Base-by-base conservation (phyloP, 495 filamentous ascomycete genomes). In the Penicillium arizonense region DNA sequence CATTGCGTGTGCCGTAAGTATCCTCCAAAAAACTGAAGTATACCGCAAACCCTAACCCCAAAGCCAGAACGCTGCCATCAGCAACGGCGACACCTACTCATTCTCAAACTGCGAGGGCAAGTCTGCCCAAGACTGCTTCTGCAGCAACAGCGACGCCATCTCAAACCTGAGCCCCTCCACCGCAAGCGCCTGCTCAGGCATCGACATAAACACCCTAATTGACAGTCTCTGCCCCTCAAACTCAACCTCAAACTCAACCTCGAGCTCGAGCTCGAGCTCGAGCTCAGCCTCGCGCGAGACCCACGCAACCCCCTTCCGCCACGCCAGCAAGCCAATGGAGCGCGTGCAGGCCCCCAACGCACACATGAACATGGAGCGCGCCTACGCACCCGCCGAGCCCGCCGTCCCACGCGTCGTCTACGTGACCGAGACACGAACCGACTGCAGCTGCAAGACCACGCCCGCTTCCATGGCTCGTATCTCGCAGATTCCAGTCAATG, bases 401-500 rank as follows among this genome's bases (percentile, higher is more conserved):
- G 48, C 49, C 24, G 46, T 26, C 6, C 49, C 55, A 3, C 53
- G 39, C 11, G 61, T 64, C 18, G 46, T 64, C 40, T 63, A 59
- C 16, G 62, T 65, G 11, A 67, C 61, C 20, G 58, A 59, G 53
- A 67, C 62, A 2, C 37, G 37, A 40, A 65, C 56, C 23, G 56
- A 68, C 13, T 65, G 55, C 47, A 50, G 33, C 44, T 65, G 59
- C 62, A 58, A 55, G 47, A 46, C 30, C 41, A 60, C 61, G 1
- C 38, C 59, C 1, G 28, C 14, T 2, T 12, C 44, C 0, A 36
- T 40, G 53, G 39, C 44, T 9, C 60, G 61, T 30, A 12, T 64
- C 30, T 64, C 63, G 4, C 63, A 66, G 55, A 64, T 66, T 30
- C 63, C 63, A 11, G 61, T 66, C 2, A 0, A 57, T 16, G 53